These are phyloP conservation scores for Xylariaceae sp. DNA, from an alignment of 2,329 filamentous ascomycete species.

Conservation along the genomic window DNA sequence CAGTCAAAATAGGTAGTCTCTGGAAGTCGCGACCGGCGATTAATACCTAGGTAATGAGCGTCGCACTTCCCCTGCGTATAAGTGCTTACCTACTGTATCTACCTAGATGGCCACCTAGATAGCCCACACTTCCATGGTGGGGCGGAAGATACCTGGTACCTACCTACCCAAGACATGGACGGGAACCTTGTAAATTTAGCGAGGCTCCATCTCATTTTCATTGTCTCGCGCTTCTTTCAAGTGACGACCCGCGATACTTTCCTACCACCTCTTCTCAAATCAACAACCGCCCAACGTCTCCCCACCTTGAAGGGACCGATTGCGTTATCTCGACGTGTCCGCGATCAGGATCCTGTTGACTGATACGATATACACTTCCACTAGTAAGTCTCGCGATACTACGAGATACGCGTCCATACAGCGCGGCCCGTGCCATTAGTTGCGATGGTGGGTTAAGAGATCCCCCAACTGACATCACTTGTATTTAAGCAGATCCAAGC, in stretches of 20 bases:
- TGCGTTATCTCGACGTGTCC: background rate
- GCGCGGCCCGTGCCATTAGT: slow-evolving; percentile 4
- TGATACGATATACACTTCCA: background rate
- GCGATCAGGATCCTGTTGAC: background rate
- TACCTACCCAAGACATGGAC: background rate
- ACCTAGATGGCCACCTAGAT: too few species aligned
- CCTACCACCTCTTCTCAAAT: slow-evolving; percentile 1
- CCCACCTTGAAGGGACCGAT: background rate
- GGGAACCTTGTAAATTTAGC: background rate
- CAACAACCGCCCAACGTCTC: background rate
- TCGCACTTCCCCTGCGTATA: too few species aligned
- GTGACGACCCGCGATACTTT: slow-evolving; percentile 8
- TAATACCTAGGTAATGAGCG: too few species aligned
- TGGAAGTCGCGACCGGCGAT: too few species aligned
- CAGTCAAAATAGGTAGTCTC: too few species aligned
- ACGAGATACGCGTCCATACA: slow-evolving; percentile 11
- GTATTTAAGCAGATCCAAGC: slow-evolving; percentile 6
- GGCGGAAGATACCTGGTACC: background rate
- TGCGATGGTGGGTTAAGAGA: slow-evolving; percentile 6
- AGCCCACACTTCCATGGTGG: too few species aligned
- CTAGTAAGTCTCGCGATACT: slow-evolving; percentile 7
- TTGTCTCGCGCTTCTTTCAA: slow-evolving; percentile 15
- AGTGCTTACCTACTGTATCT: too few species aligned
- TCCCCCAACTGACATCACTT: slow-evolving; percentile 22
- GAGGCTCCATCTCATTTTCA: slow-evolving; percentile 2